Percentiles rank a stretch among this genome's conserved stretches.
Conservation (phyloP, 2,329 filamentous ascomycete species). For the Fusarium hainanense region DNA sequence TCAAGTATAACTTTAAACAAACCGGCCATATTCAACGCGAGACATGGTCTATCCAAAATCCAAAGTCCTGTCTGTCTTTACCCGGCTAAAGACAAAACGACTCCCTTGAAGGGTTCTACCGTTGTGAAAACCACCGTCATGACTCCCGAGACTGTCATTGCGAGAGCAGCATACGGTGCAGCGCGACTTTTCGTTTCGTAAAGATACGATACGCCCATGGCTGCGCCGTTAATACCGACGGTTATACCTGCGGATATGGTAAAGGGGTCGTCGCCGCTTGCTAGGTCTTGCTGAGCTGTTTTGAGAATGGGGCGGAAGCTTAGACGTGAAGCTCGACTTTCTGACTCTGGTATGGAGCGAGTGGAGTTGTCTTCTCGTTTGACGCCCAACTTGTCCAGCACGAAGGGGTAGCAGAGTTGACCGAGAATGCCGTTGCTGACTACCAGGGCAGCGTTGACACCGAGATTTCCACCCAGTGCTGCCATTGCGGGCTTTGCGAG, state of each 20-base stretch:
- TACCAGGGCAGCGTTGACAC: conserved; percentile 62
- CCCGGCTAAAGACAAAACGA: conserved; percentile 51
- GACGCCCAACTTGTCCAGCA: conserved; percentile 48
- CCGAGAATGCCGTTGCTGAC: conserved; percentile 63
- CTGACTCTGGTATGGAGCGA: background rate
- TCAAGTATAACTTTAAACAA: conserved; percentile 37
- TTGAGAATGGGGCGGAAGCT: conserved; percentile 7
- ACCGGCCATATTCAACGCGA: conserved; percentile 12
- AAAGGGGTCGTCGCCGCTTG: conserved; percentile 47
- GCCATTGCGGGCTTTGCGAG: conserved; percentile 60
- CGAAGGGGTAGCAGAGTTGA: conserved; percentile 54
- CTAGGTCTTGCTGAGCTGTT: conserved; percentile 20
- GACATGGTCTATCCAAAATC: conserved; percentile 7
- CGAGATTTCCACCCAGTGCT: conserved; percentile 57
- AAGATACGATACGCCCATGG: conserved; percentile 69
- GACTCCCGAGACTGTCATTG: conserved; percentile 68
- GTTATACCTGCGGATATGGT: conserved; percentile 63
- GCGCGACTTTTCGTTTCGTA: conserved; percentile 65
- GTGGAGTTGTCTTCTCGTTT: conserved; percentile 1
- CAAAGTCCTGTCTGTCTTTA: conserved; percentile 34
- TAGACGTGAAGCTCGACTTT: background rate
- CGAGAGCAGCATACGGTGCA: conserved; percentile 66
- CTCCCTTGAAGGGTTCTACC: conserved; percentile 57
- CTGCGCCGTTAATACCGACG: conserved; percentile 68
- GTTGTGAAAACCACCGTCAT: conserved; percentile 66